Evolutionary conservation across 1,139 yeast species (phyloP), one percentile per base, ranked within the genome.

Genomic region (Candida frijolesensis): DNA sequence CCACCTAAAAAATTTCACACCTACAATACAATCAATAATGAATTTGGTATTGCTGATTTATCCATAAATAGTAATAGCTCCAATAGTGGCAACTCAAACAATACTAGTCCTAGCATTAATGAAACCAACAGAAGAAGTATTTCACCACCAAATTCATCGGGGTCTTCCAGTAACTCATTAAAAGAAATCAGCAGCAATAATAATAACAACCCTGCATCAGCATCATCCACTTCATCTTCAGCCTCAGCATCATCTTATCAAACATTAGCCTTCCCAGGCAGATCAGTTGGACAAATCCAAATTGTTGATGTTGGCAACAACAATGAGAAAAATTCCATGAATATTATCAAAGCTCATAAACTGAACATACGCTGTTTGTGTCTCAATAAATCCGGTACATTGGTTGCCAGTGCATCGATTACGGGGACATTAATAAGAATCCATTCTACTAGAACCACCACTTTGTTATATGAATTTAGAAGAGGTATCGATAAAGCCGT

Each of bases 381-480:
- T 1, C 64, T 92, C 39, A 88, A 87, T 60, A 76, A 82, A 43
- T 72, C 84, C n/a, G 96, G 96, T 0, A 78, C 86, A 1, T 76
- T 89, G 76, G 75, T 94, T 4, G 98, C 97, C 0, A 85, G 94
- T 11, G 96, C 97, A 3, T 87, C 96, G 6, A 88, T 83, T 47
- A 83, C 89, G 0, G 99, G 98, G 0, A 92, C 98, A 0, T 78
- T 92, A 19, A 85, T 92, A 37, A 66, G 98, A 49, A 78, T 91
- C 2, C 94, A 88, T 63, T 85, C 90, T 9, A 85, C 94, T 0
- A 77, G 78, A 50, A 85, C 82, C 49, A 87, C 96, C n/a, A 79
- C 87, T 1, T 71, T 89, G 50, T 62, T 89, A 19, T 87, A 80
- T 60, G 97, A 90, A 64, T 92, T 91, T 61, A 77, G 98, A 58